phyloP scores from a whole-genome alignment of 2,329 filamentous ascomycete species.

The Penicillium fuscoglaucum region DNA sequence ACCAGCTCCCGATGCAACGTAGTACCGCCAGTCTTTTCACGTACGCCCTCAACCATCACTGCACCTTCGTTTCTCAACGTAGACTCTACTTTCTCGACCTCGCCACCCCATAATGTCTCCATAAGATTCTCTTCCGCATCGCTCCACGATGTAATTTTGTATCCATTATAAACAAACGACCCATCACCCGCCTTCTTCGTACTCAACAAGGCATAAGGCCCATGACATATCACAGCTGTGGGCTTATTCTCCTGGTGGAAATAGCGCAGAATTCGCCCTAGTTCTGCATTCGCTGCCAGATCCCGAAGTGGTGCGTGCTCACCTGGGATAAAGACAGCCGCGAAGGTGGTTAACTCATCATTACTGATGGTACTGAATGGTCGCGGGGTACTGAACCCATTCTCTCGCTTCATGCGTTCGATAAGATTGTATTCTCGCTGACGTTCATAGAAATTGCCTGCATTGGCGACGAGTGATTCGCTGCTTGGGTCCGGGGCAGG shows the following conservation, averaged over 20 bases:
- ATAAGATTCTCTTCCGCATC: slow-evolving; percentile 50
- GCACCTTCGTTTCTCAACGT: slow-evolving; percentile 43
- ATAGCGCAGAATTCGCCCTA: slow-evolving; percentile 45
- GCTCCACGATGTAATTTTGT: slow-evolving; percentile 49
- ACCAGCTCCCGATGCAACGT: slow-evolving; percentile 47
- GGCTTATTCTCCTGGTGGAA: slow-evolving; percentile 47
- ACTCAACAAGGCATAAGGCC: slow-evolving; percentile 48
- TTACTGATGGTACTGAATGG: slow-evolving; percentile 44
- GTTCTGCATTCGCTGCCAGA: slow-evolving; percentile 43
- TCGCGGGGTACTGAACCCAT: slow-evolving; percentile 43
- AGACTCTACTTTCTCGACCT: slow-evolving; percentile 47
- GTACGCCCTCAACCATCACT: slow-evolving; percentile 46
- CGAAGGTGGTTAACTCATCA: slow-evolving; percentile 41
- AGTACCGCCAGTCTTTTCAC: slow-evolving; percentile 44
- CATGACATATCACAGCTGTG: slow-evolving; percentile 50
- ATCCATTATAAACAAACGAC: slow-evolving; percentile 48
- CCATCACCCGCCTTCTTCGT: slow-evolving; percentile 40
- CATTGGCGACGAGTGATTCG: slow-evolving; percentile 45
- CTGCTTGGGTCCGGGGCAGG: slow-evolving; percentile 47
- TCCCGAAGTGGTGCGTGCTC: slow-evolving; percentile 49
- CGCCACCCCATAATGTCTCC: slow-evolving; percentile 47
- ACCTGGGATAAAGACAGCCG: slow-evolving; percentile 48
- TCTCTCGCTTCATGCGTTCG: slow-evolving; percentile 48
- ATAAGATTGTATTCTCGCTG: slow-evolving; percentile 44
- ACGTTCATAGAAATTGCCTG: slow-evolving; percentile 50